A percentile compares a stretch with the other conserved stretches of the same genome.
Conservation (phyloP, 345 rosid genomes). For the Pistacia integerrima region DNA sequence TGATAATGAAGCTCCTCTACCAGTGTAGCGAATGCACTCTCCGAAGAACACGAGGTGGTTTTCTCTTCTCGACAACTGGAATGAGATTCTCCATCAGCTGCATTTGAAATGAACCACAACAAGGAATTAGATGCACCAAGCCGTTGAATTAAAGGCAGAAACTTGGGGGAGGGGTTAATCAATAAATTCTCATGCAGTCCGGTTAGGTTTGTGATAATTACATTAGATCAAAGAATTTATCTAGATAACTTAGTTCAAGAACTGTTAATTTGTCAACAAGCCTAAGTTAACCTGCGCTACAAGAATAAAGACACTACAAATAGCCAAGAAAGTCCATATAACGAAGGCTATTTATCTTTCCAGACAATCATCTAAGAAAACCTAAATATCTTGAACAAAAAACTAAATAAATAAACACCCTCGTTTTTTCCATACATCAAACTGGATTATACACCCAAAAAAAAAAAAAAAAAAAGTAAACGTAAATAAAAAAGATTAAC, state of each 20-base stretch:
- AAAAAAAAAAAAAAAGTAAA: neutral
- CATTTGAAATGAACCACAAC: constrained; percentile 7
- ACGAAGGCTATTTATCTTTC: neutral
- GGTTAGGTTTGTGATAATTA: neutral
- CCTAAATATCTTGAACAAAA: neutral
- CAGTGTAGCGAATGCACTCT: constrained; percentile 43
- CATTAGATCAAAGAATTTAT: neutral
- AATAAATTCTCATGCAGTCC: neutral
- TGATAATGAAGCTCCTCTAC: constrained; percentile 21
- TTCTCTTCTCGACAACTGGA: constrained; percentile 47
- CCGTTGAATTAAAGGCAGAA: neutral
- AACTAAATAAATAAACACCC: neutral
- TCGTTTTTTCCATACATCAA: no score
- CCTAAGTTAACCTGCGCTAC: neutral
- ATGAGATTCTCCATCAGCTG: constrained; percentile 54
- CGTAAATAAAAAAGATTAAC: neutral
- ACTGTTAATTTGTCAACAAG: neutral
- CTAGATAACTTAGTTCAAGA: neutral
- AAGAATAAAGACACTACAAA: neutral
- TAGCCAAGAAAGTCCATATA: neutral
- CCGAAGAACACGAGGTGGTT: constrained; percentile 38
- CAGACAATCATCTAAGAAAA: neutral
- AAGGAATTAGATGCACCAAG: neutral
- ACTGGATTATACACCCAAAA: no score
- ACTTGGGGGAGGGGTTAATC: neutral